Evolutionary conservation across 23 red algal genomes (phyloP), one percentile per base, ranked within the genome.

Genomic region (Gracilaria caudata): DNA sequence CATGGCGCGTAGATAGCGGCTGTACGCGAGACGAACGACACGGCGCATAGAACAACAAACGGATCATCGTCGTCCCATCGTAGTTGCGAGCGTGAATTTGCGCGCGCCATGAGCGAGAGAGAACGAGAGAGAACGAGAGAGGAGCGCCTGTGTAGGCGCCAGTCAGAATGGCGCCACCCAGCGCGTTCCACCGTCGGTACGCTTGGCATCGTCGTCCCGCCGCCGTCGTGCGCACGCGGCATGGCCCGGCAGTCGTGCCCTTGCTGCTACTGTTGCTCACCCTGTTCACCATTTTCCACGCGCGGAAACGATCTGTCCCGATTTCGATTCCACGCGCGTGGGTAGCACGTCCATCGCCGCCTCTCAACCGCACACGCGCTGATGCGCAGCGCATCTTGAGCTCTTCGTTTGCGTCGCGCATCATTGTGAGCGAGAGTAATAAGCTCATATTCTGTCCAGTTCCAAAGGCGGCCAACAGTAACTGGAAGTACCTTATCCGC

Each of bases 401-500:
- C 57, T 59, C 38, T 0, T 41, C 88, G 24, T 93, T 73, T 49
- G 81, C 93, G 13, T n/a, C 68, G 9, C 80, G 80, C 41, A 81
- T 95, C 23, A 91, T 95, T 44, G 93, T 95, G 36, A 87, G 80
- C 36, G 91, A 94, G 72, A 57, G 25, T 33, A 63, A 33, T 7
- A 41, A 53, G 33, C 83, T 97, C 20, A 64, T 97, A 3, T 97
- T 86, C 64, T 97, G 95, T 51, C 95, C 95, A 11, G 58, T 97
- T 28, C 95, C 95, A 2, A 94, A 93, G 78, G 91, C 90, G 32
- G 95, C 95, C 36, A 94, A 76, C 58, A 89, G 55, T 51, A 97
- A 93, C 64, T 97, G 95, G 95, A 97, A 97, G 82, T 93, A 78
- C 38, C 75, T 97, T 24, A 93, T 97, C 45, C 75, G 95, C 24